A percentile compares a stretch with the other conserved stretches of the same genome.
phyloP scores from a whole-genome alignment of 2,329 filamentous ascomycete genomes.

The Geoglossum cookeanum region DNA sequence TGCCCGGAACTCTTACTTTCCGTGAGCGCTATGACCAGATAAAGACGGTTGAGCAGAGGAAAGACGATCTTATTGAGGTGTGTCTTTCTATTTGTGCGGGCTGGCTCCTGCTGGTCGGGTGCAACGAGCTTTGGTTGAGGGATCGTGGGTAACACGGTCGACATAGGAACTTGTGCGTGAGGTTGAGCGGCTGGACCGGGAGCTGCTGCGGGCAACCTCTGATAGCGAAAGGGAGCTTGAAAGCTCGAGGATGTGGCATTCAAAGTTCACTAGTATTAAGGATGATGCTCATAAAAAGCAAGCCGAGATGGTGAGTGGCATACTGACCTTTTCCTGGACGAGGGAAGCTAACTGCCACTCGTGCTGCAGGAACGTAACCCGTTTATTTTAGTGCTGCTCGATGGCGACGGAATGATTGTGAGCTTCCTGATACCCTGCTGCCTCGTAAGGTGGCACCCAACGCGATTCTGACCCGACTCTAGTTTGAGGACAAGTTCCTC shows the following conservation, averaged over 20 bases:
- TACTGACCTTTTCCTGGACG: neutral
- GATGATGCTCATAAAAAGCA: neutral
- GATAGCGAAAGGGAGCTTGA: conserved; percentile 28
- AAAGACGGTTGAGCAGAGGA: conserved; percentile 25
- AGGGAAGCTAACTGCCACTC: neutral
- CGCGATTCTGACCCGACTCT: neutral
- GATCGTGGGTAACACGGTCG: neutral
- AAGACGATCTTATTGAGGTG: conserved; percentile 30
- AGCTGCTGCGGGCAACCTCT: conserved; percentile 21
- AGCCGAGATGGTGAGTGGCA: conserved; percentile 19
- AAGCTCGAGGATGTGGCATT: conserved; percentile 20
- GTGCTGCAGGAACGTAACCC: conserved; percentile 28
- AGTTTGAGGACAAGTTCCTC: conserved; percentile 31
- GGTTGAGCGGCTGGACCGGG: conserved; percentile 17
- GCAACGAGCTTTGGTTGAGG: neutral
- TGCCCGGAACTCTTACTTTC: conserved; percentile 14
- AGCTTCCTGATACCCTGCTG: neutral
- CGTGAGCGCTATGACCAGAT: conserved; percentile 26
- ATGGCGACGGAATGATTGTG: conserved; percentile 33
- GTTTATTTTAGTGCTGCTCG: conserved; percentile 34
- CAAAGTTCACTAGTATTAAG: neutral
- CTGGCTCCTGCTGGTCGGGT: too few species aligned
- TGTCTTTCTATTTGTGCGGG: neutral
- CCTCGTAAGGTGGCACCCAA: neutral
- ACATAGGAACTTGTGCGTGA: conserved; percentile 26